Evolutionary conservation across 2,329 filamentous ascomycete species (phyloP).

Genomic region (Ramularia endophylla): DNA sequence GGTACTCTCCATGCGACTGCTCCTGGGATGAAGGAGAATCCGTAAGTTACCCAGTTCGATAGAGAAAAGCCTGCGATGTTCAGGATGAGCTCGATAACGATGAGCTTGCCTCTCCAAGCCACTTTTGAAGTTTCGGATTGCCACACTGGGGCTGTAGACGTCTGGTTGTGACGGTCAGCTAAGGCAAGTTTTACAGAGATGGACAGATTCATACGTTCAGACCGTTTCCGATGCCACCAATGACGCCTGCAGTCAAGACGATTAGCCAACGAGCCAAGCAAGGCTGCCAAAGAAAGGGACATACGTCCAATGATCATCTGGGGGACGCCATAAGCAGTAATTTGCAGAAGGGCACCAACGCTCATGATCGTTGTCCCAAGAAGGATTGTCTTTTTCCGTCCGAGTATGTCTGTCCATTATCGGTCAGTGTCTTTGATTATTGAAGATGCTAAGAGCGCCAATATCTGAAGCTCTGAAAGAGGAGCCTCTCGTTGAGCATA

Average conservation of each 20-base stretch:
- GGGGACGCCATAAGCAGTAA: slow-evolving; percentile 39
- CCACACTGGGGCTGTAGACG: slow-evolving; percentile 43
- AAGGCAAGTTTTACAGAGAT: too few relatives aligned
- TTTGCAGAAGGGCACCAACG: slow-evolving; percentile 45
- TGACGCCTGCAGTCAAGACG: slow-evolving; percentile 24
- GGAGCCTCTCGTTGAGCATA: too few relatives aligned
- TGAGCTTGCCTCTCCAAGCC: slow-evolving; percentile 33
- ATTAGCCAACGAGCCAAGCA: background rate
- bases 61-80: slow-evolving; percentile 45
- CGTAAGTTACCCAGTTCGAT: slow-evolving; percentile 49
- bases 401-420: slow-evolving; percentile 26
- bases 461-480: too few relatives aligned
- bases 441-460: too few relatives aligned
- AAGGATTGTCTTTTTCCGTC: slow-evolving; percentile 44
- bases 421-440: too few relatives aligned
- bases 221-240: slow-evolving; percentile 46
- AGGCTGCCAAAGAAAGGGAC: background rate
- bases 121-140: slow-evolving; percentile 45
- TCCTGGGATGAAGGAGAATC: slow-evolving; percentile 42
- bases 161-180: slow-evolving; percentile 16
- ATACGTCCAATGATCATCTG: slow-evolving; percentile 45
- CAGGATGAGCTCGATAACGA: slow-evolving; percentile 40
- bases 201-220: slow-evolving; percentile 32
- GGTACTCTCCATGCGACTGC: slow-evolving; percentile 42
- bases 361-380: slow-evolving; percentile 46